Evolutionary conservation across 352 stramenopile genomes (phyloP).

Genomic region (Elongisporangium prolatum): DNA sequence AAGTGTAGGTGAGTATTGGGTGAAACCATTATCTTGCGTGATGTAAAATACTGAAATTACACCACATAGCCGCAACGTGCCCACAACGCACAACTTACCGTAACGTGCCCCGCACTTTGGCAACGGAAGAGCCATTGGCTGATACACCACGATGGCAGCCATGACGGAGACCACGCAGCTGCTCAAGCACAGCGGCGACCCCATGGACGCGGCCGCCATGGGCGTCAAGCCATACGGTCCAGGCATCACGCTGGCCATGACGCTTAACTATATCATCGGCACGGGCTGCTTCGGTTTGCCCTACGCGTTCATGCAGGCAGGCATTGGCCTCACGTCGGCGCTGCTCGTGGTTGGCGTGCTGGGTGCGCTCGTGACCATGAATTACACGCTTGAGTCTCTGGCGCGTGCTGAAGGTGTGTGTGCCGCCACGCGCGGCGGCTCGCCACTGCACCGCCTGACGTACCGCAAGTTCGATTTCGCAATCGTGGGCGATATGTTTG

Average conservation of each 20-base stretch:
- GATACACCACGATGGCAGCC: slow-evolving; percentile 8
- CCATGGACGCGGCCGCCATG: slow-evolving; percentile 21
- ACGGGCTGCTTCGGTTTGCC: slow-evolving; percentile 83
- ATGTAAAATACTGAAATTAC: not conserved
- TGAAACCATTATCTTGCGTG: not conserved
- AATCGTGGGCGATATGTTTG: slow-evolving; percentile 80
- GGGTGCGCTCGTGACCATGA: slow-evolving; percentile 77
- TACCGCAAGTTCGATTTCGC: slow-evolving; percentile 87
- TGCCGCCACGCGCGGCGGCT: slow-evolving; percentile 36
- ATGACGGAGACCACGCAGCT: slow-evolving; percentile 18
- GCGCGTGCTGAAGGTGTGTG: slow-evolving; percentile 73
- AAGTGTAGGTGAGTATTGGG: not conserved
- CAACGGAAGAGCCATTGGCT: not conserved
- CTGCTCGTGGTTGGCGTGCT: slow-evolving; percentile 63
- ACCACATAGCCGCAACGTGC: not conserved
- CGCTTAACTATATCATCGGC: slow-evolving; percentile 85
- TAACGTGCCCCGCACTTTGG: not conserved
- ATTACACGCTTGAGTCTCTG: slow-evolving; percentile 84
- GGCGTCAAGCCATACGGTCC: slow-evolving; percentile 68
- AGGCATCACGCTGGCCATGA: slow-evolving; percentile 70
- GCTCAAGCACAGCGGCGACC: slow-evolving; percentile 15
- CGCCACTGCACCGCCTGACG: slow-evolving; percentile 62
- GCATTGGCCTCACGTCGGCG: slow-evolving; percentile 50
- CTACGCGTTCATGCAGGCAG: slow-evolving; percentile 70
- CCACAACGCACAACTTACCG: not conserved